These are phyloP conservation scores for Aspergillus melleus DNA, from an alignment of 2,329 filamentous ascomycete genomes.

Conservation along the genomic window DNA sequence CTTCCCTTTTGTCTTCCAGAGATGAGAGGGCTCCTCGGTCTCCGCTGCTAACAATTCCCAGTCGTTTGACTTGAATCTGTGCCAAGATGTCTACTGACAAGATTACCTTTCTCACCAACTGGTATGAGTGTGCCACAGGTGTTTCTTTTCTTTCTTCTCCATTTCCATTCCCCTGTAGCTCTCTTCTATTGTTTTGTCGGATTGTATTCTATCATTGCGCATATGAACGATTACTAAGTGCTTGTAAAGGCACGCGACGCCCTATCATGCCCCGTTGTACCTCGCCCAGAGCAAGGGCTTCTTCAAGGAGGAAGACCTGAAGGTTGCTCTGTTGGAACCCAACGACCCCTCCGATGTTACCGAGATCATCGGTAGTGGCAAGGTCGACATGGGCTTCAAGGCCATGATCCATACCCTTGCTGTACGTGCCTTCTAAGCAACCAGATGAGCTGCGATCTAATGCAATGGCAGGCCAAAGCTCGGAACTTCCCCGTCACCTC, in stretches of 20 bases:
- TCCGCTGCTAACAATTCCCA: constrained; percentile 28
- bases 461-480: constrained; percentile 62
- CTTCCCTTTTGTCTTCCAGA: constrained; percentile 20
- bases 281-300: constrained; percentile 74
- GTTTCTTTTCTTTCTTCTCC: constrained; percentile 4
- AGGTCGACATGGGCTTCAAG: constrained; percentile 78
- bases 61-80: constrained; percentile 41
- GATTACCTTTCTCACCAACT: constrained; percentile 83
- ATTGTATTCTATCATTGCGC: background rate
- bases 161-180: constrained; percentile 3
- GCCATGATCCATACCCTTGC: constrained; percentile 82
- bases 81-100: constrained; percentile 75
- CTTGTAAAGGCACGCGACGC: constrained; percentile 69
- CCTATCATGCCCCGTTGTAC: constrained; percentile 77
- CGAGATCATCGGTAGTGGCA: constrained; percentile 74
- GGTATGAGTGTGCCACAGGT: constrained; percentile 52
- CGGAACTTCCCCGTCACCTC: constrained; percentile 71
- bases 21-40: constrained; percentile 14
- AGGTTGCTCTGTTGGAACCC: constrained; percentile 74
- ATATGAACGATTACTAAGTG: constrained; percentile 29
- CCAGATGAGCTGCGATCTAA: background rate
- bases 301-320: constrained; percentile 73
- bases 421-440: constrained; percentile 41
- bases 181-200: background rate
- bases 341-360: constrained; percentile 81